Base-by-base conservation (phyloP, 371 early-diverging fungal genomes). In the Mortierella sp. region DNA sequence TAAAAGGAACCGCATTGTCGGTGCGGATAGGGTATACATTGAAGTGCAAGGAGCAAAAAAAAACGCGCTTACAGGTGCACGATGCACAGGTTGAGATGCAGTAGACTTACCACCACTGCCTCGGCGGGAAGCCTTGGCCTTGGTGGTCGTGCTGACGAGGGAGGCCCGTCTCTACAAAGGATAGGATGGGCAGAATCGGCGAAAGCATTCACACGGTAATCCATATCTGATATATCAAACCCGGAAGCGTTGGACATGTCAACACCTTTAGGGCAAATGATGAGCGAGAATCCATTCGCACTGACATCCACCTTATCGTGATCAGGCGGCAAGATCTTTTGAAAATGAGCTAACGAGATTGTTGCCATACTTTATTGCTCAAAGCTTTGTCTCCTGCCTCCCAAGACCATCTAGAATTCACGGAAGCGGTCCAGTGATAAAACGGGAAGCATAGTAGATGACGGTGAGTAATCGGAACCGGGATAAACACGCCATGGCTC, bases 251-350 rank as follows among this genome's bases (percentile, higher is more conserved):
- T 34, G 14, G 53, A 39, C 61, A 74, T 53, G 42, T 74, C 59
- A 14, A 74, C 66, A 4, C 65, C 69, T 0, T 30, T 3, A 19
- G 45, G 64, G 23, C 28, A 27, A 4, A 76, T 55, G 5, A 30
- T 50, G 5, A 74, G 24, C 2, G 65, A 65, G 45, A 74, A 58
- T 9, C 69, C 70, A 18, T 76, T 76, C 21, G 66, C 30, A 10
- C 70, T 57, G 1, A 76, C 76, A 10, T 76, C 70, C 23, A 69
- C 66, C 47, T 76, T 76, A 30, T 76, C 76, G 13, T 65, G 69
- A 41, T 76, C 63, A 2, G 69, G 76, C 9, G 69, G 76, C 38
- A 69, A 62, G 1, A 76, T 48, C 2, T 54, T 23, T 7, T 41
- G 48, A 18, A 74, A 39, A 13, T 69, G 59, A 0, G 59, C 66